Conservation (phyloP, 176 grass and related monocot genomes). For the Oryza glumipatula region DNA sequence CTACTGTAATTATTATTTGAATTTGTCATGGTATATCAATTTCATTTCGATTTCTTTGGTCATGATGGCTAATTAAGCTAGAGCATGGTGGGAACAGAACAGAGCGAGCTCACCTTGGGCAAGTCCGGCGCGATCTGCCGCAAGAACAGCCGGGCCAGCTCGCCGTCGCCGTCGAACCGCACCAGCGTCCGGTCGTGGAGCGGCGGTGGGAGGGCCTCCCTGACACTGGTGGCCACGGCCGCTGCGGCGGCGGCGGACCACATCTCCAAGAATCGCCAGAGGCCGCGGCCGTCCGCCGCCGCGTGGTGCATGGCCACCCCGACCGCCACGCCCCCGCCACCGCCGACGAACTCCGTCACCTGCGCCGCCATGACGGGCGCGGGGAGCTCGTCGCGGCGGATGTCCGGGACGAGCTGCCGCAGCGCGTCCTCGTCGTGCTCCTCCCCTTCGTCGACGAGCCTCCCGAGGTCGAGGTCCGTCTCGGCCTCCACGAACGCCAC, state of each 20-base stretch:
- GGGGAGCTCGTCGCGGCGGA: constrained; percentile 29
- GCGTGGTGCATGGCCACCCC: constrained; percentile 36
- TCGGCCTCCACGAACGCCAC: constrained; percentile 41
- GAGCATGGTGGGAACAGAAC: not conserved
- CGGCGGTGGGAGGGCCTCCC: no score
- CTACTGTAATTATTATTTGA: not conserved
- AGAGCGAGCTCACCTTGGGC: constrained; percentile 28
- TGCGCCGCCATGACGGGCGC: constrained; percentile 36
- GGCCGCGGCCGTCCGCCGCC: constrained; percentile 31
- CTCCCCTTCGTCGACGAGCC: constrained; percentile 7
- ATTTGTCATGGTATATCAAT: not conserved
- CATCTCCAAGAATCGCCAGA: constrained; percentile 39
- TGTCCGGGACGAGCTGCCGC: constrained; percentile 20
- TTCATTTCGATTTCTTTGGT: not conserved
- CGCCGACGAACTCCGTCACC: constrained; percentile 44
- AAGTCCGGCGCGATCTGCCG: constrained; percentile 22
- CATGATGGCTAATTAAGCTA: not conserved
- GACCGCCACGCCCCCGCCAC: constrained; percentile 26
- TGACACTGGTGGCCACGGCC: not conserved
- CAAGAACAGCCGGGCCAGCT: not conserved
- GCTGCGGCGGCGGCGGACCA: not conserved
- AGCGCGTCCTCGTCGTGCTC: constrained; percentile 27
- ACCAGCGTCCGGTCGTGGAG: constrained; percentile 43
- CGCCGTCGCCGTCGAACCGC: constrained; percentile 26
- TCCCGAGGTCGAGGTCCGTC: constrained; percentile 30